Percentiles rank a stretch among this genome's conserved stretches.
phyloP scores from a whole-genome alignment of 202 grass and related monocot genomes.

The Musa balbisiana region DNA sequence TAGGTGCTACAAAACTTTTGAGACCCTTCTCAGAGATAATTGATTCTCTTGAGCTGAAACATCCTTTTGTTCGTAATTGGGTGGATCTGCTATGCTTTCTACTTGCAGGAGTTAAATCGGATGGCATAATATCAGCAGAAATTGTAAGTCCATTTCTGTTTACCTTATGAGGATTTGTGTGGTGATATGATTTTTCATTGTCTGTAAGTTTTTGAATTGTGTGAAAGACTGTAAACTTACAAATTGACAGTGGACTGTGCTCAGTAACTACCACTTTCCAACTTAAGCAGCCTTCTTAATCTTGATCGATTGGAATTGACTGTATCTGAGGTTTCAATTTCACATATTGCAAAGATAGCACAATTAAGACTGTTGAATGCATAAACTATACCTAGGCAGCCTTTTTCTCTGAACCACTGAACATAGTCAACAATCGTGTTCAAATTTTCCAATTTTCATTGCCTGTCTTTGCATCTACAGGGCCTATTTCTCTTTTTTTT shows the following conservation, averaged over 20 bases:
- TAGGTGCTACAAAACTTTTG: constrained; percentile 82
- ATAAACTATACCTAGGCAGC: not conserved
- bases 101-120: constrained; percentile 90
- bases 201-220: not conserved
- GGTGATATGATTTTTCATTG: not conserved
- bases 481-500: not conserved
- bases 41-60: constrained; percentile 71
- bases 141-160: constrained; percentile 48
- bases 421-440: not conserved
- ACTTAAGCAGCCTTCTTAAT: not conserved
- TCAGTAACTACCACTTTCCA: not conserved
- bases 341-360: no score
- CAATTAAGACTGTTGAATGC: not conserved
- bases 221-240: not conserved
- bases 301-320: not conserved
- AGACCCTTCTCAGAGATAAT: constrained; percentile 80
- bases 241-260: no score
- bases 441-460: not conserved
- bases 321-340: no score
- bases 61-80: constrained; percentile 79
- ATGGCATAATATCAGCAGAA: constrained; percentile 86
- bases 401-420: not conserved
- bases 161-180: not conserved
- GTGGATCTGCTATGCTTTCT: constrained; percentile 90
- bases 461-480: not conserved